These are phyloP conservation scores for Huntiella savannae DNA, from an alignment of 2,329 filamentous ascomycete genomes.

Conservation along the genomic window DNA sequence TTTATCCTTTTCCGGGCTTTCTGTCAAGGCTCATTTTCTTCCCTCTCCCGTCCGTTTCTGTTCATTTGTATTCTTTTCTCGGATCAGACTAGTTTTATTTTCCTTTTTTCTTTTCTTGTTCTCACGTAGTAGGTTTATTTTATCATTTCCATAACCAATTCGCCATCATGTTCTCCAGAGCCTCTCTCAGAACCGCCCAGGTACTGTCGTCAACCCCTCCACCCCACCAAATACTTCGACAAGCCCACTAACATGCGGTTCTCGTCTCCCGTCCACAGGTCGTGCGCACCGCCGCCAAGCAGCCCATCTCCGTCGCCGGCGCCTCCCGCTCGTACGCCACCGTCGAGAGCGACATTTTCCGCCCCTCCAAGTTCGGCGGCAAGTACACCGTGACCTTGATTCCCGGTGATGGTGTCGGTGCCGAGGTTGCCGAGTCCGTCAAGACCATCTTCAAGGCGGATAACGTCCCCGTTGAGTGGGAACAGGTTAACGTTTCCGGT, in stretches of 20 bases:
- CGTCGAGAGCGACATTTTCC: constrained; percentile 89
- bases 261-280: constrained; percentile 20
- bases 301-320: constrained; percentile 15
- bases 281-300: constrained; percentile 30
- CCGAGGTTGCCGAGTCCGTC: constrained; percentile 92
- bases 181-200: constrained; percentile 36
- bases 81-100: not conserved
- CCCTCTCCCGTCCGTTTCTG: constrained; percentile 4
- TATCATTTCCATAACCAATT: constrained; percentile 8
- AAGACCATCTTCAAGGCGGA: constrained; percentile 99
- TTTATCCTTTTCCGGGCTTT: constrained; percentile 1
- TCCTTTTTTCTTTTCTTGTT: constrained; percentile 2
- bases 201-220: constrained; percentile 19
- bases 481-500: constrained; percentile 90
- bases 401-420: constrained; percentile 95
- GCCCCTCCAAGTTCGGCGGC: constrained; percentile 95
- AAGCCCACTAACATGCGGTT: constrained; percentile 15
- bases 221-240: not conserved
- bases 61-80: not conserved
- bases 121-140: constrained; percentile 8
- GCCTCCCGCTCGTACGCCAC: constrained; percentile 50
- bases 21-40: constrained; percentile 1
- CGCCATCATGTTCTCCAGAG: constrained; percentile 37
- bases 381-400: constrained; percentile 99
- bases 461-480: constrained; percentile 97